phyloP scores from a whole-genome alignment of 805 yeast species.

The Lachancea quebecensis region DNA sequence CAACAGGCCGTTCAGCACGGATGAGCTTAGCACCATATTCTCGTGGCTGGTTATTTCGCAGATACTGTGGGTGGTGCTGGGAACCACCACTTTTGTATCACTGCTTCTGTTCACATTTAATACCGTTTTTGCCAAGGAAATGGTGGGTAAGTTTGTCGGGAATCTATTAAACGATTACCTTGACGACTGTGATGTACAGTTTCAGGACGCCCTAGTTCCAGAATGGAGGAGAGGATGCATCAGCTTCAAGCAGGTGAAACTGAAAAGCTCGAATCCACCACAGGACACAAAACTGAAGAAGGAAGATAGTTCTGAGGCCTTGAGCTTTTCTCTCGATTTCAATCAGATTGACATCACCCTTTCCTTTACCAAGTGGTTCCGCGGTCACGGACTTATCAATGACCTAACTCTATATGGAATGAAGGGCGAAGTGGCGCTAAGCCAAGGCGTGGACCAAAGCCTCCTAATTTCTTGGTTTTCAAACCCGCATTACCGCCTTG shows the following conservation, averaged over 20 bases:
- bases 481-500: slow-evolving; percentile 36
- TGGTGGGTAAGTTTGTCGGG: slow-evolving; percentile 76
- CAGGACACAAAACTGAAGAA: neutral
- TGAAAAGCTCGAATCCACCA: slow-evolving; percentile 39
- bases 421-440: slow-evolving; percentile 56
- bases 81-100: slow-evolving; percentile 88
- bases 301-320: slow-evolving; percentile 32
- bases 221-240: slow-evolving; percentile 87
- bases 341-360: slow-evolving; percentile 76
- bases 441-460: slow-evolving; percentile 45
- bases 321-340: slow-evolving; percentile 71
- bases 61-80: slow-evolving; percentile 66
- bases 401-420: slow-evolving; percentile 75
- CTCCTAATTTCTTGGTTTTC: slow-evolving; percentile 28
- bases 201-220: slow-evolving; percentile 87
- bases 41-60: slow-evolving; percentile 90
- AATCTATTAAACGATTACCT: slow-evolving; percentile 62
- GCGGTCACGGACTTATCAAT: slow-evolving; percentile 77
- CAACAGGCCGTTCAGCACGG: slow-evolving; percentile 78
- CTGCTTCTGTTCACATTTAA: slow-evolving; percentile 65
- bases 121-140: slow-evolving; percentile 81
- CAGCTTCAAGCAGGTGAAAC: slow-evolving; percentile 65
- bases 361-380: slow-evolving; percentile 78
- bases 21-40: slow-evolving; percentile 79
- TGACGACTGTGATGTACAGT: slow-evolving; percentile 71